phyloP scores from a whole-genome alignment of 192 early-diverging fungal genomes.

The Coemansia sp. region DNA sequence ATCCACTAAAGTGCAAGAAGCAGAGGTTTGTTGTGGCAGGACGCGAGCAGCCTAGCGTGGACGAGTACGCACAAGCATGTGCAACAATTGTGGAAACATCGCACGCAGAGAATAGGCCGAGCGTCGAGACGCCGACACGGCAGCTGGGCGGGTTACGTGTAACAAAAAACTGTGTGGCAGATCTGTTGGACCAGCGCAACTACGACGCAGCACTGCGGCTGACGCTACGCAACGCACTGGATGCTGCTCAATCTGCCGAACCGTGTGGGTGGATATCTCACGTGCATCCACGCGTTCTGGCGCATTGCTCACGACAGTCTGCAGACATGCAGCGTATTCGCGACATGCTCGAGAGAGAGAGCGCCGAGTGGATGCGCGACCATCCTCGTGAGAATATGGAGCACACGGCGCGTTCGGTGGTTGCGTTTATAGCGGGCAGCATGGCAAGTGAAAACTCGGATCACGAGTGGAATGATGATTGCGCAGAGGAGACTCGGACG shows the following conservation, averaged over 20 bases:
- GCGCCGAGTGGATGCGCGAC: slow-evolving; percentile 11
- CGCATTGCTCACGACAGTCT: slow-evolving; percentile 10
- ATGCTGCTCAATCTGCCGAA: background rate
- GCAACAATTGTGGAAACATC: slow-evolving; percentile 2
- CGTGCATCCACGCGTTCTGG: slow-evolving; percentile 25
- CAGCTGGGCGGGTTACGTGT: slow-evolving; percentile 18
- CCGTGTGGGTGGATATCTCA: slow-evolving; percentile 11
- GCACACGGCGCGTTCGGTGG: background rate
- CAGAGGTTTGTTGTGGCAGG: slow-evolving; percentile 19
- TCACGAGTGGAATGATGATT: background rate
- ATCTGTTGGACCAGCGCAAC: slow-evolving; percentile 10
- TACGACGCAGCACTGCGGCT: slow-evolving; percentile 13
- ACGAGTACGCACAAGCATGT: slow-evolving; percentile 39
- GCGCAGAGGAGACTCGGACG: background rate
- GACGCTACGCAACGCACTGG: slow-evolving; percentile 10
- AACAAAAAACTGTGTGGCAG: slow-evolving; percentile 1
- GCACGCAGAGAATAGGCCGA: background rate
- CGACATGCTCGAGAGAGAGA: background rate
- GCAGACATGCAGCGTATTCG: background rate
- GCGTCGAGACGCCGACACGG: slow-evolving; percentile 15
- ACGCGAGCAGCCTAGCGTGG: slow-evolving; percentile 15
- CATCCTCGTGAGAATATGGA: slow-evolving; percentile 1
- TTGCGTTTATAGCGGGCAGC: slow-evolving; percentile 14
- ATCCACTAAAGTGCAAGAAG: slow-evolving; percentile 9
- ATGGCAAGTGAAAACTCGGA: background rate